These are phyloP conservation scores for Hanseniaspora nectarophila DNA, from an alignment of 805 yeast genomes.

Conservation along the genomic window DNA sequence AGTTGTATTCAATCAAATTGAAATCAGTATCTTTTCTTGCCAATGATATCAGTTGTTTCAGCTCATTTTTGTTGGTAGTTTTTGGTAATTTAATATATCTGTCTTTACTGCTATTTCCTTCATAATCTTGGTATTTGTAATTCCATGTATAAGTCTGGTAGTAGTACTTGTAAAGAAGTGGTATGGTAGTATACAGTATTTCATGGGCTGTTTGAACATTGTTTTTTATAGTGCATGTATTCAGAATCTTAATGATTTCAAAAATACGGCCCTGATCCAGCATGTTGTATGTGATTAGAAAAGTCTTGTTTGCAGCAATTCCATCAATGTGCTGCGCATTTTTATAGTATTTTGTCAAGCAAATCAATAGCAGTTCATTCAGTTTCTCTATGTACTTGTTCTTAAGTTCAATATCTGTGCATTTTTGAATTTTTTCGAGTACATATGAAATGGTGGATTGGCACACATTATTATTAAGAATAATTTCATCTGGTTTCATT, in stretches of 20 bases:
- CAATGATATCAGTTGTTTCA: not conserved
- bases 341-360: not conserved
- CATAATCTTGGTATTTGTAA: not conserved
- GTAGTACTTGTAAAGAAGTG: conserved; percentile 4
- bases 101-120: not conserved
- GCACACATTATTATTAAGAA: not conserved
- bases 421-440: not conserved
- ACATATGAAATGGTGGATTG: not conserved
- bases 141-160: conserved; percentile 5
- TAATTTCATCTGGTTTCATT: not conserved
- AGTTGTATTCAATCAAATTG: not conserved
- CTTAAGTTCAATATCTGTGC: not conserved
- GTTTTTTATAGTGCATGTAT: not conserved
- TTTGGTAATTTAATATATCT: not conserved
- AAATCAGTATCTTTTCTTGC: not conserved
- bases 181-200: conserved; percentile 6
- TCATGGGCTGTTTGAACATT: not conserved
- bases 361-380: not conserved
- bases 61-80: not conserved
- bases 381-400: not conserved
- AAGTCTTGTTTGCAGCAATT: not conserved
- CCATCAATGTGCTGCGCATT: not conserved
- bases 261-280: not conserved
- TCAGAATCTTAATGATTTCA: not conserved
- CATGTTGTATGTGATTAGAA: not conserved